Base-by-base conservation (phyloP, 495 filamentous ascomycete genomes). In the Aspergillus ellipticus region DNA sequence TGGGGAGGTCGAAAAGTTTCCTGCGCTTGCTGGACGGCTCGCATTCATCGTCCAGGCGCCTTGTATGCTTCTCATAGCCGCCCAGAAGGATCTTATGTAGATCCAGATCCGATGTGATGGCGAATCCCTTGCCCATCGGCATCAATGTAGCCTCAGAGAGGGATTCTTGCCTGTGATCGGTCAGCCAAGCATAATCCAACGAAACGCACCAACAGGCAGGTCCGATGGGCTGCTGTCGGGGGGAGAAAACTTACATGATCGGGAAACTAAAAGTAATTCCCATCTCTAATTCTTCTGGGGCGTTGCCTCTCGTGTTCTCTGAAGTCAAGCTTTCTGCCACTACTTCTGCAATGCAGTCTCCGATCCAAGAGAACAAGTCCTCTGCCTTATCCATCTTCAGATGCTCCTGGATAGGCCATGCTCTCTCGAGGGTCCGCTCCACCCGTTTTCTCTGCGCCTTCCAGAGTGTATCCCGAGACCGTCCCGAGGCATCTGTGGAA, bases 251-350 rank as follows among this genome's bases (percentile, higher is more conserved):
- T 70, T 77, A 92, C 89, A 85, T 82, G 73, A 93, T 91, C 11
- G 90, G 89, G 61, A 95, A 95, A 72, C 86, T 89, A 67, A 92
- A 95, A 13, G 90, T 90, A 39, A 95, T 87, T 2, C 90, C 90
- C 75, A 92, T 81, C 35, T 87, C 82, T 46, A 93, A 63, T 61
- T 83, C 82, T 29, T 80, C 74, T 6, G 75, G 74, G 26, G 81
- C 63, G 41, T 72, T 65, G 33, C 71, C 69, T 48, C 67, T 69
- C 13, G 75, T 77, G 9, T 68, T 70, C 49, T 76, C 74, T 16
- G 71, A 75, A 2, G 66, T 69, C 22, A 82, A 59, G 49, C 76
- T 80, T 51, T 74, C 78, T 3, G 74, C 74, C 11, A 95, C 85
- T 13, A 92, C 86, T 53, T 89, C 78, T 9, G 84, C 86, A 51